Percentiles rank a stretch among this genome's conserved stretches.
These are phyloP conservation scores for Solanum clarkiae DNA, from an alignment of 257 asterid genomes.

Conservation along the genomic window DNA sequence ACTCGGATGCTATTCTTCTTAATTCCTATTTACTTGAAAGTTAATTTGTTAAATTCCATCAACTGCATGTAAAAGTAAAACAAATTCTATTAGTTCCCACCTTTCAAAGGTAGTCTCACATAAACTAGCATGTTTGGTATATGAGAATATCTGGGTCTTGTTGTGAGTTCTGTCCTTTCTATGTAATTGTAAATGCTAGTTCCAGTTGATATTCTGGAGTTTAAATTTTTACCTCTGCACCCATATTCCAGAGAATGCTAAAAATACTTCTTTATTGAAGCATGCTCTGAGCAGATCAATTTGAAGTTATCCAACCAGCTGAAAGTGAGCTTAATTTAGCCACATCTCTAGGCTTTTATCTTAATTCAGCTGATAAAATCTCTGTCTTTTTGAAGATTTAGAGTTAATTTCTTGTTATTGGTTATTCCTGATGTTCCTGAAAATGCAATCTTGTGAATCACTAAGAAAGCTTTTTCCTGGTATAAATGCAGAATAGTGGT, in stretches of 20 bases:
- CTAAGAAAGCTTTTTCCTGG: constrained; percentile 21
- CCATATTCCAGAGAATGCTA: background rate
- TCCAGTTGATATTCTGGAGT: background rate
- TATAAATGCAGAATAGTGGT: constrained; percentile 48
- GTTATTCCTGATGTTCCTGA: background rate
- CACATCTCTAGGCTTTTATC: background rate
- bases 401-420: background rate
- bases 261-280: background rate
- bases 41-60: background rate
- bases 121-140: background rate
- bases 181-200: background rate
- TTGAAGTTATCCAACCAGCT: background rate
- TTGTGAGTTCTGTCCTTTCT: background rate
- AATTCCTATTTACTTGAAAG: background rate
- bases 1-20: background rate
- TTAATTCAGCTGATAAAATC: background rate
- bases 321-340: background rate
- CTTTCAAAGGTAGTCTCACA: background rate
- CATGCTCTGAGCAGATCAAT: background rate
- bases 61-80: background rate
- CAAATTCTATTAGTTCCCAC: background rate
- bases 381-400: background rate
- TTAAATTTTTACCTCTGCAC: background rate
- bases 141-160: background rate
- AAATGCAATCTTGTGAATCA: background rate